A percentile compares a stretch with the other conserved stretches of the same genome.
Conservation (phyloP, 2,329 filamentous ascomycete genomes). For the Phaeosphaeriaceae sp. region DNA sequence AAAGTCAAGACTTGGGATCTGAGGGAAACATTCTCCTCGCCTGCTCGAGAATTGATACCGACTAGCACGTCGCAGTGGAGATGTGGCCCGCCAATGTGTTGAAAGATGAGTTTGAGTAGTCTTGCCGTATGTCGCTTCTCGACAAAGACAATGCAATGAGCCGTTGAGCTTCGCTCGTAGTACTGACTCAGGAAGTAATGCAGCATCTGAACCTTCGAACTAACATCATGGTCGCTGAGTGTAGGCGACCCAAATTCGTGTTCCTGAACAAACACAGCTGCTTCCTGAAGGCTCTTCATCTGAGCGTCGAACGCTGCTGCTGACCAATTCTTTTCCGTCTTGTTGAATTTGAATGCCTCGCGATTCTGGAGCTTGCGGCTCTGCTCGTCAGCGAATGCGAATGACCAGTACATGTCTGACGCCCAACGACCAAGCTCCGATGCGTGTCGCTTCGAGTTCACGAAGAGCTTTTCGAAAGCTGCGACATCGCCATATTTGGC, state of each 20-base stretch:
- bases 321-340: conserved; percentile 29
- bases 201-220: conserved; percentile 75
- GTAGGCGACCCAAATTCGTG: conserved; percentile 57
- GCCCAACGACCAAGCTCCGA: conserved; percentile 82
- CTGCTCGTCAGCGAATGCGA: conserved; percentile 71
- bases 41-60: conserved; percentile 61
- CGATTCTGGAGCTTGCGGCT: conserved; percentile 67
- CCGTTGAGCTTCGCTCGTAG: conserved; percentile 66
- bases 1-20: conserved; percentile 78
- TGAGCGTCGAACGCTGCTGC: conserved; percentile 60
- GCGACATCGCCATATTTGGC: conserved; percentile 60
- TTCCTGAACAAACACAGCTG: conserved; percentile 63
- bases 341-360: conserved; percentile 53
- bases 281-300: conserved; percentile 66
- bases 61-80: conserved; percentile 71
- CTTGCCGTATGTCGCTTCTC: conserved; percentile 79
- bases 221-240: conserved; percentile 60
- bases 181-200: conserved; percentile 66
- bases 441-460: conserved; percentile 66
- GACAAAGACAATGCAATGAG: conserved; percentile 88
- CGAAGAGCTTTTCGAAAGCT: conserved; percentile 65
- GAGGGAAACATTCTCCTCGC: conserved; percentile 71
- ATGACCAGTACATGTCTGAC: conserved; percentile 80
- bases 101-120: conserved; percentile 74
- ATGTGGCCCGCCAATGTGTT: conserved; percentile 63